These are phyloP conservation scores for Pichia sp. DNA, from an alignment of 1,139 yeast genomes.

Conservation along the genomic window DNA sequence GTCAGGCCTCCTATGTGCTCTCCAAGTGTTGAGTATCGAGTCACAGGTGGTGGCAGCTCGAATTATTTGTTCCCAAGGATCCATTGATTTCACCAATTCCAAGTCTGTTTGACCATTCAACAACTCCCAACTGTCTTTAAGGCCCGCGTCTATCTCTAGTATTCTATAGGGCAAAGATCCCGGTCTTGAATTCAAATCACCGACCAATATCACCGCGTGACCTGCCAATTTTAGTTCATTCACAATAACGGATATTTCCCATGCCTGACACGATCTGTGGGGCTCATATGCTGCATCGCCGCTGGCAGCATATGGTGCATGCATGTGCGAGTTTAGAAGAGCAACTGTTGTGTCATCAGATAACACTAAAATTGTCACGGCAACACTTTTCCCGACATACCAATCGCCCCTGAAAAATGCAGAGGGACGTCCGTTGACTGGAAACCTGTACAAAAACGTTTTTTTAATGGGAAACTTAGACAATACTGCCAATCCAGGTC, in stretches of 20 bases:
- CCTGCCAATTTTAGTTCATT: conserved; percentile 65
- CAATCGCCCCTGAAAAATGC: conserved; percentile 96
- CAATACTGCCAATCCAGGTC: conserved; percentile 87
- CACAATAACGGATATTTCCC: conserved; percentile 80
- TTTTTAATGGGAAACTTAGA: conserved; percentile 80
- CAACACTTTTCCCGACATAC: conserved; percentile 91
- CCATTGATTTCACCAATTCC: conserved; percentile 45
- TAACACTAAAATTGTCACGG: conserved; percentile 61
- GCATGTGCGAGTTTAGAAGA: conserved; percentile 88
- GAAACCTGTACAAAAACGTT: conserved; percentile 76
- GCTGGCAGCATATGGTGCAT: conserved; percentile 80
- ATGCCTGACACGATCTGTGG: conserved; percentile 92
- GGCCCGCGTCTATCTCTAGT: conserved; percentile 62
- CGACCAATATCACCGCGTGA: conserved; percentile 81
- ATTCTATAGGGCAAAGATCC: conserved; percentile 78
- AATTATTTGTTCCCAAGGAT: conserved; percentile 63
- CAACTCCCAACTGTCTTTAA: conserved; percentile 81
- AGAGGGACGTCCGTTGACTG: conserved; percentile 89
- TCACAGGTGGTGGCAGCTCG: conserved; percentile 88
- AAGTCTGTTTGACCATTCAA: conserved; percentile 43
- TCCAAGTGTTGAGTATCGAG: conserved; percentile 82
- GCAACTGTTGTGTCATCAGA: conserved; percentile 58
- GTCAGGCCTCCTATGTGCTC: conserved; percentile 51
- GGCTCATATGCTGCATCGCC: conserved; percentile 91
- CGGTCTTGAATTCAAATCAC: conserved; percentile 87